These are phyloP conservation scores for Agarophyton chilense DNA, from an alignment of 23 red algal genomes.

Conservation along the genomic window DNA sequence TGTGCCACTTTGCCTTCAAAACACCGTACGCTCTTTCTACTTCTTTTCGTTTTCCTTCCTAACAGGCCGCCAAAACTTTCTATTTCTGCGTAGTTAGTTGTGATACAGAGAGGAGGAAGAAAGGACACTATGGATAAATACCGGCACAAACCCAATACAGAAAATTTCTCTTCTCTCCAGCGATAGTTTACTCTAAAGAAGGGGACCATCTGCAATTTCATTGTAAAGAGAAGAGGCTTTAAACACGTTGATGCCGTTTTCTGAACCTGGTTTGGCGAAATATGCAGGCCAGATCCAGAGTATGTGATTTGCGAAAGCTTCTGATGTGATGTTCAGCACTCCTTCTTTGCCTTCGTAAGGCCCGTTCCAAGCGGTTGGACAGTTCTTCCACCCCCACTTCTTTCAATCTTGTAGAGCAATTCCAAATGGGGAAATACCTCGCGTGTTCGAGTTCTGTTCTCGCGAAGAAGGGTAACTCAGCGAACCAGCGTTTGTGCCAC, in stretches of 20 bases:
- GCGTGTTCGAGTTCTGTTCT: too few relatives aligned
- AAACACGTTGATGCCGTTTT: slow-evolving; percentile 42
- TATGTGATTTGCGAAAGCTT: background rate
- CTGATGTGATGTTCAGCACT: background rate
- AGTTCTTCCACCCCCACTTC: slow-evolving; percentile 39
- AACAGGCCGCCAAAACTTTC: background rate
- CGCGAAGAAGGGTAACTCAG: too few relatives aligned
- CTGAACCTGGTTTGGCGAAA: background rate
- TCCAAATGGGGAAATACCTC: too few relatives aligned
- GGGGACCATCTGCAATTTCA: background rate
- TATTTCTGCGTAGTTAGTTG: slow-evolving; percentile 2
- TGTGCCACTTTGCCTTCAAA: slow-evolving; percentile 30
- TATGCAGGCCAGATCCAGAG: slow-evolving; percentile 36
- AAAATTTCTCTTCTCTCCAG: background rate
- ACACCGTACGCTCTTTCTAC: slow-evolving; percentile 20
- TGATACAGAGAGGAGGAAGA: background rate
- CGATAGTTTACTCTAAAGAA: background rate
- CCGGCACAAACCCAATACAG: slow-evolving; percentile 2
- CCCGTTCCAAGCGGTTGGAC: background rate
- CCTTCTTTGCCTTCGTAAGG: slow-evolving; percentile 36
- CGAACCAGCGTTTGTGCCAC: too few relatives aligned
- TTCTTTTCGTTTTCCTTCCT: slow-evolving; percentile 22
- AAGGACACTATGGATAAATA: background rate
- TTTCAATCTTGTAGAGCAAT: too few relatives aligned
- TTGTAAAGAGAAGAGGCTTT: background rate